These are phyloP conservation scores for Angomonas deanei DNA, from an alignment of 208 protist genomes.

Conservation along the genomic window DNA sequence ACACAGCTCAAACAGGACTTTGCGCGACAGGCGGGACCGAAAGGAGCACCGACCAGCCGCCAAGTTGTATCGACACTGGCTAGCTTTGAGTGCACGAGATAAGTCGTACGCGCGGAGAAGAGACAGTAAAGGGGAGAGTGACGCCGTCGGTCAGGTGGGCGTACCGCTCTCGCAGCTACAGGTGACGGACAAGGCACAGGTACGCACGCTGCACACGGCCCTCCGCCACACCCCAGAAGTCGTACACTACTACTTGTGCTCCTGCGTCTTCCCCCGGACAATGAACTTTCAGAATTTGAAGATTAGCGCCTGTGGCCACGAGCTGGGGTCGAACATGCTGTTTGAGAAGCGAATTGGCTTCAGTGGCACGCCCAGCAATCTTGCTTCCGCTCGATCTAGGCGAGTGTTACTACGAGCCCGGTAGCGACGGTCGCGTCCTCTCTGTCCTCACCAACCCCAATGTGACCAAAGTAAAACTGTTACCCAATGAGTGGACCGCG, in stretches of 20 bases:
- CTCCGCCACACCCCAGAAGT: constrained; percentile 72
- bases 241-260: constrained; percentile 85
- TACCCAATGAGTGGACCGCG: constrained; percentile 86
- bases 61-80: constrained; percentile 73
- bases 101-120: neutral
- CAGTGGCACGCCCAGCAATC: constrained; percentile 92
- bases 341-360: constrained; percentile 92
- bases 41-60: constrained; percentile 81
- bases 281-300: constrained; percentile 91
- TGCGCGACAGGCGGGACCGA: constrained; percentile 76
- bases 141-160: constrained; percentile 29
- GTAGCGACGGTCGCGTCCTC: constrained; percentile 91
- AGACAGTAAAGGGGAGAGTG: constrained; percentile 9
- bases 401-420: constrained; percentile 92
- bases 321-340: constrained; percentile 92
- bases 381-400: constrained; percentile 93
- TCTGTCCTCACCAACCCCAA: constrained; percentile 83
- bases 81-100: constrained; percentile 33
- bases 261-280: constrained; percentile 76
- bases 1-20: constrained; percentile 85
- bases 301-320: constrained; percentile 93
- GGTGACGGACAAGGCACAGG: constrained; percentile 57
- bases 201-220: constrained; percentile 49
- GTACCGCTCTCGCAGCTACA: constrained; percentile 88
- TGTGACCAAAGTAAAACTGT: constrained; percentile 52